Evolutionary conservation across 2,329 filamentous ascomycete genomes (phyloP).

Genomic region (Aurifilum marmelostoma): DNA sequence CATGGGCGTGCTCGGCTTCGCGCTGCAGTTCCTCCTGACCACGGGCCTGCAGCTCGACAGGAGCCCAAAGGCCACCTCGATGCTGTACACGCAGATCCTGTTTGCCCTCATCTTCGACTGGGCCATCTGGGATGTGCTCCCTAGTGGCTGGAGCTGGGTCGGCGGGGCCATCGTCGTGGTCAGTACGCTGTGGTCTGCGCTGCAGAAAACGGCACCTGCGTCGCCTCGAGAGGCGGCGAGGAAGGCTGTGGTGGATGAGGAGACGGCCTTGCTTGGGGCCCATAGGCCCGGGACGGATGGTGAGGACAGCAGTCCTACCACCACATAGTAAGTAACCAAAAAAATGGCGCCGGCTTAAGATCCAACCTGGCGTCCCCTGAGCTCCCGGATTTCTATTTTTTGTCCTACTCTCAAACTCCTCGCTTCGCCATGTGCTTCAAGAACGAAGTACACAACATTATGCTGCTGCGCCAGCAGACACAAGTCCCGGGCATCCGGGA

Average conservation of each 20-base stretch:
- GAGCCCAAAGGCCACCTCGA: constrained; percentile 39
- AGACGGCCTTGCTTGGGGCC: constrained; percentile 37
- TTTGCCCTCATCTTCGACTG: constrained; percentile 45
- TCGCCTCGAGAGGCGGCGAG: constrained; percentile 34
- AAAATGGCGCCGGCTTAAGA: not conserved
- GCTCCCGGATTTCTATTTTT: not conserved
- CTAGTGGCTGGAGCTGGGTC: constrained; percentile 42
- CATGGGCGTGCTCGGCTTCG: constrained; percentile 71
- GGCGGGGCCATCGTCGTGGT: constrained; percentile 47
- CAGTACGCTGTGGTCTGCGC: constrained; percentile 46
- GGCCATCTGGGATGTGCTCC: constrained; percentile 48
- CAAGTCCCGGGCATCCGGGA: not conserved
- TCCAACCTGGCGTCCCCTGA: not conserved
- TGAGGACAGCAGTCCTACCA: constrained; percentile 10
- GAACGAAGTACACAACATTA: not conserved
- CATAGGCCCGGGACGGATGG: constrained; percentile 20
- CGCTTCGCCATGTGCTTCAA: not conserved
- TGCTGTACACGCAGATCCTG: constrained; percentile 40
- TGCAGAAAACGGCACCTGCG: constrained; percentile 40
- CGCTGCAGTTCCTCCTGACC: constrained; percentile 79
- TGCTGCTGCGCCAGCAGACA: not conserved
- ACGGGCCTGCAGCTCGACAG: constrained; percentile 73
- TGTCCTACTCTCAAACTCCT: not conserved
- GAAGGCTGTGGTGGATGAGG: constrained; percentile 39
- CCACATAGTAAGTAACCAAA: not conserved